Evolutionary conservation across 164 flowering plant genomes (phyloP).

Genomic region (Cinnamomum micranthum): DNA sequence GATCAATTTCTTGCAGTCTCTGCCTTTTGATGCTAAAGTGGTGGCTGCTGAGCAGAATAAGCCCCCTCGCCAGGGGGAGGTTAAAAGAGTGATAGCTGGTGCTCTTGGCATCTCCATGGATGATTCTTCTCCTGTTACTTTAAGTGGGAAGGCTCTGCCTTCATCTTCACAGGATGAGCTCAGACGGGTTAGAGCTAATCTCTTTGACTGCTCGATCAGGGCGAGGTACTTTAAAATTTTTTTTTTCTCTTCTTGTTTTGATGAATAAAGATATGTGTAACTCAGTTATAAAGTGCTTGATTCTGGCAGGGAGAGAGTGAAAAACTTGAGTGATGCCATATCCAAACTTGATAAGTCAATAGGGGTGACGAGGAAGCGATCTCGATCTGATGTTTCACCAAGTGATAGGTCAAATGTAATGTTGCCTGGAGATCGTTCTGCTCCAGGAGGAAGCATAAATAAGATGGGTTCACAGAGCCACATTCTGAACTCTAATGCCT

Average conservation of each 20-base stretch:
- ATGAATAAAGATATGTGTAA: neutral
- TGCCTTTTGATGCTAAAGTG: slow-evolving; percentile 54
- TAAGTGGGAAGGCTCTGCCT: slow-evolving; percentile 45
- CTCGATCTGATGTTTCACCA: slow-evolving; percentile 53
- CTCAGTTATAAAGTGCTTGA: slow-evolving; percentile 1
- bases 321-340: slow-evolving; percentile 46
- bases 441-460: slow-evolving; percentile 38
- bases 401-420: slow-evolving; percentile 42
- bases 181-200: slow-evolving; percentile 46
- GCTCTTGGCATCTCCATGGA: slow-evolving; percentile 57
- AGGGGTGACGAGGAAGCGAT: slow-evolving; percentile 61
- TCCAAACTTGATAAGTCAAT: slow-evolving; percentile 54
- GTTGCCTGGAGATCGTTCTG: slow-evolving; percentile 52
- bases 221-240: slow-evolving; percentile 50
- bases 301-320: slow-evolving; percentile 55
- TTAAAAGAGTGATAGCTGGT: slow-evolving; percentile 41
- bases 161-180: slow-evolving; percentile 55
- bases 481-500: slow-evolving; percentile 24
- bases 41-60: slow-evolving; percentile 56
- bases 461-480: slow-evolving; percentile 59
- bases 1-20: slow-evolving; percentile 48
- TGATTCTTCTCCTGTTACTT: slow-evolving; percentile 42
- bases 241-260: neutral
- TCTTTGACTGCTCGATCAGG: slow-evolving; percentile 47
- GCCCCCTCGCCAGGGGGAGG: slow-evolving; percentile 49